A percentile compares a stretch with the other conserved stretches of the same genome.
Evolutionary conservation across 495 filamentous ascomycete species (phyloP).

Genomic region (Thermochaetoides thermophila): DNA sequence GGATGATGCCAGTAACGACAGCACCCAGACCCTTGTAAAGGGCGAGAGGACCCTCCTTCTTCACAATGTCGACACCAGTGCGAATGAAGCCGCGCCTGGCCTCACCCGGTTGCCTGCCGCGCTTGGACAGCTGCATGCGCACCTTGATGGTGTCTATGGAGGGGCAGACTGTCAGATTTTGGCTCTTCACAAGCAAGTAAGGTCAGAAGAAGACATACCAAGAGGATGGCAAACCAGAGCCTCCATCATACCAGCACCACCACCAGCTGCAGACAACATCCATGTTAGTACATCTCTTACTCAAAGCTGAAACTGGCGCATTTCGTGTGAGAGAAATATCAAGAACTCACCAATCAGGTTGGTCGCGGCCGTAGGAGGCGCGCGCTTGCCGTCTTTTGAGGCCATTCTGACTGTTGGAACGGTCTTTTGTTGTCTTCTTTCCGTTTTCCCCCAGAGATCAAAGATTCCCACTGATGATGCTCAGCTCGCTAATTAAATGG

Average conservation of each 20-base stretch:
- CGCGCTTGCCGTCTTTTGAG: slow-evolving; percentile 49
- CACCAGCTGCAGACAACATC: slow-evolving; percentile 51
- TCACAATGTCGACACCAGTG: slow-evolving; percentile 78
- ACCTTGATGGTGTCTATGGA: slow-evolving; percentile 99
- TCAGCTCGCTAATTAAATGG: too few relatives aligned
- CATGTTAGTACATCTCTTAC: slow-evolving; percentile 8
- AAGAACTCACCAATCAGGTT: slow-evolving; percentile 79
- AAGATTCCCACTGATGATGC: too few relatives aligned
- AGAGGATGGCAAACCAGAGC: slow-evolving; percentile 93
- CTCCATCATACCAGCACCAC: slow-evolving; percentile 98
- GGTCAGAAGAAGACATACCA: slow-evolving; percentile 38
- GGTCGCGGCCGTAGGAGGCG: slow-evolving; percentile 70
- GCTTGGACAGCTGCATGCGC: slow-evolving; percentile 93
- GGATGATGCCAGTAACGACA: slow-evolving; percentile 90
- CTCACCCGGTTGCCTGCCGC: slow-evolving; percentile 63
- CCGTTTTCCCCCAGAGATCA: too few relatives aligned
- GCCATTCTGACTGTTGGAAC: slow-evolving; percentile 21
- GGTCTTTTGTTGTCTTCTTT: too few relatives aligned
- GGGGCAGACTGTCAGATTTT: too few relatives aligned
- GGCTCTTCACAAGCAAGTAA: not conserved
- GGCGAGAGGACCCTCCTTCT: slow-evolving; percentile 76
- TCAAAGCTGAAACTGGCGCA: too few relatives aligned
- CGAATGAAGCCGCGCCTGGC: slow-evolving; percentile 72
- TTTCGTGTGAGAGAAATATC: too few relatives aligned
- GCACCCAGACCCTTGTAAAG: slow-evolving; percentile 84